phyloP scores from a whole-genome alignment of 1,284 basidiomycete genomes.

The Earliella scabrosa region DNA sequence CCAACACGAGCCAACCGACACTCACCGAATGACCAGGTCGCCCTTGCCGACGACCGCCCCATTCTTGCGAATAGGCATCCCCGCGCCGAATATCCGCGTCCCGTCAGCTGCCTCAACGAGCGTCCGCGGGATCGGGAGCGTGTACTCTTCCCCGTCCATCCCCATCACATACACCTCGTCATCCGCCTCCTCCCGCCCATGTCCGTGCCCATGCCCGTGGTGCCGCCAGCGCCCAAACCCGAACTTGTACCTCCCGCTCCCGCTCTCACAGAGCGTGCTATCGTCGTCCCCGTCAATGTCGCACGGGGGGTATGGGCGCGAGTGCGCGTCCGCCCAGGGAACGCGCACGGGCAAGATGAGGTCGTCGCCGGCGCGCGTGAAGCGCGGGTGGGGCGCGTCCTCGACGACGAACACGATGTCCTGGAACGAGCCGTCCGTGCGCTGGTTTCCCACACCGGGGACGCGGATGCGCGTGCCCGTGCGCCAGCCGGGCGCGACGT shows the following conservation, averaged over 20 bases:
- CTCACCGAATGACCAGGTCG: constrained; percentile 78
- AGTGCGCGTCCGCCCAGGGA: constrained; percentile 71
- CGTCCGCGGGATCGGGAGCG: constrained; percentile 65
- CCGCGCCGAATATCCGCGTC: constrained; percentile 70
- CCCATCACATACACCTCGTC: constrained; percentile 63
- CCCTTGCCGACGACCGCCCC: constrained; percentile 72
- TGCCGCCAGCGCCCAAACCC: constrained; percentile 4
- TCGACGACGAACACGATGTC: constrained; percentile 83
- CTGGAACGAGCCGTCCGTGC: constrained; percentile 68
- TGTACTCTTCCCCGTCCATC: constrained; percentile 71
- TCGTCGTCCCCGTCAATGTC: constrained; percentile 11
- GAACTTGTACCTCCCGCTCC: constrained; percentile 13
- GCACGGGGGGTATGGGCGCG: constrained; percentile 27
- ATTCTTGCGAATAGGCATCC: constrained; percentile 78
- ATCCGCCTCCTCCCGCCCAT: constrained; percentile 34
- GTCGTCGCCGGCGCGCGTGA: constrained; percentile 75
- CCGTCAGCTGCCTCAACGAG: constrained; percentile 70
- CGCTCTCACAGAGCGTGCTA: constrained; percentile 5
- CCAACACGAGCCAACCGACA: too few relatives aligned
- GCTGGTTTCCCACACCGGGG: constrained; percentile 78
- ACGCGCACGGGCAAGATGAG: constrained; percentile 70
- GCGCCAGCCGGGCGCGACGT: constrained; percentile 73
- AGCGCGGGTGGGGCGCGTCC: constrained; percentile 73
- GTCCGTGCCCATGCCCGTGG: constrained; percentile 1
- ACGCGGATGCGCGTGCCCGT: constrained; percentile 82